Evolutionary conservation across 108 stramenopile species (phyloP), one percentile per base, ranked within the genome.

Genomic region (Nannochloropsis granulata): DNA sequence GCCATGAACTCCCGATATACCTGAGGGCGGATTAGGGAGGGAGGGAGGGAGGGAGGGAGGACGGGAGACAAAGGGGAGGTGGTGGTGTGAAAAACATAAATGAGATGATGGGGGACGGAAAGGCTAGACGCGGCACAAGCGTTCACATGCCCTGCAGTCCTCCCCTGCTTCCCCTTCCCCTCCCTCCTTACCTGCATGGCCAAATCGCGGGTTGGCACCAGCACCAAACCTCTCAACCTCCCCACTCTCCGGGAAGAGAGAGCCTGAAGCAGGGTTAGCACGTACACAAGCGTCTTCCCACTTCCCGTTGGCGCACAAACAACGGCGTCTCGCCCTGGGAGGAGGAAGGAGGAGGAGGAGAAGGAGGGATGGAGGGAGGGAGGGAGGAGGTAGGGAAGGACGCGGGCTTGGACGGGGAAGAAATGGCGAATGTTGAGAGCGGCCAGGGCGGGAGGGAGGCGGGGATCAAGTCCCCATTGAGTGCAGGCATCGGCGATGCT

Each of bases 161-260:
- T 11, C 34, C 81, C 16, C 13, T 34, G 34, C 34, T 34, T 34
- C 34, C 34, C 5, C 34, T 5, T 5, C 5, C 34, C 34, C 34
- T 34, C 34, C 12, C 44, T 16, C 13, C 83, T 3, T 23, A 82
- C 82, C 23, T 79, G 79, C 89, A 79, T 83, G 23, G 92, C 95
- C 82, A 97, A 90, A 84, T 97, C 97, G 81, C 96, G 94, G n/a
- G 92, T 94, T 23, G 97, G 97, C 34, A 98, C 90, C 23, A 98
- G 93, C 19, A 96, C 93, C 78, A 98, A 83, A 9, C 95, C 97
- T 21, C 96, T 92, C 43, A 98, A 87, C 44, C 95, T 86, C 44
- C 91, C 88, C 26, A 94, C 86, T 21, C 90, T 85, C 42, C 95
- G 87, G 44, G 83, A 86, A 34, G 91, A 80, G 71, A 97, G 84